Evolutionary conservation across 1,284 basidiomycete species (phyloP), one percentile per base, ranked within the genome.

Genomic region (Phenoliferia sp.): DNA sequence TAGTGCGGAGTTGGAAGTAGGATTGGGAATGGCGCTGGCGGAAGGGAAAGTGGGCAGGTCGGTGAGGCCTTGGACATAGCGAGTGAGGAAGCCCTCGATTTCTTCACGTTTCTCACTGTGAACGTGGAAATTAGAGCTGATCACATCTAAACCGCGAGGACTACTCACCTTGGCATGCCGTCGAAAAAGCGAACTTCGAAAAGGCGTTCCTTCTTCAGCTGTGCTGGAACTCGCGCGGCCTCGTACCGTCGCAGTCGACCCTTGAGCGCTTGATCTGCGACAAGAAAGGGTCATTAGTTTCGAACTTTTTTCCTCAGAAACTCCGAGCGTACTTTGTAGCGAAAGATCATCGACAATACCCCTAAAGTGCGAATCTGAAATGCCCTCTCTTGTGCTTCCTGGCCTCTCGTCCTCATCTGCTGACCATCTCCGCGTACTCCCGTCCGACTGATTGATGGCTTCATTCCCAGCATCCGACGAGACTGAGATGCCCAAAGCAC

Each of bases 171-270:
- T 2, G 70, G 65, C 0, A 73, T 56, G 16, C 65, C 71, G 15
- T 64, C 63, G 32, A 65, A 68, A 44, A 66, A 73, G 15, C 71
- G 66, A 16, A 73, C 63, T 48, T 73, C 71, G 55, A 73, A 71
- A 3, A 73, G 33, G 10, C 69, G 63, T 28, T 69, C 68, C 22
- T 64, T 59, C 61, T 71, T 69, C 39, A 73, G 52, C 4, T 69
- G 65, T 17, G 31, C 7, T 12, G 71, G 66, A 4, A 73, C 62
- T 9, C 61, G 56, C 3, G 36, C 55, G 3, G 63, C 63, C 19
- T 73, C 71, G 64, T 71, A 73, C 6, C 67, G 69, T 19, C 62
- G 44, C 0, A 73, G 65, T 3, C 66, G 63, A 1, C 61, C 65
- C 16, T 69, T 67, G 12, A 73, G 61, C 29, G 61, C 35, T 57